Evolutionary conservation across 352 stramenopile species (phyloP), one percentile per base, ranked within the genome.

Genomic region (Hyaloperonospora brassicae): DNA sequence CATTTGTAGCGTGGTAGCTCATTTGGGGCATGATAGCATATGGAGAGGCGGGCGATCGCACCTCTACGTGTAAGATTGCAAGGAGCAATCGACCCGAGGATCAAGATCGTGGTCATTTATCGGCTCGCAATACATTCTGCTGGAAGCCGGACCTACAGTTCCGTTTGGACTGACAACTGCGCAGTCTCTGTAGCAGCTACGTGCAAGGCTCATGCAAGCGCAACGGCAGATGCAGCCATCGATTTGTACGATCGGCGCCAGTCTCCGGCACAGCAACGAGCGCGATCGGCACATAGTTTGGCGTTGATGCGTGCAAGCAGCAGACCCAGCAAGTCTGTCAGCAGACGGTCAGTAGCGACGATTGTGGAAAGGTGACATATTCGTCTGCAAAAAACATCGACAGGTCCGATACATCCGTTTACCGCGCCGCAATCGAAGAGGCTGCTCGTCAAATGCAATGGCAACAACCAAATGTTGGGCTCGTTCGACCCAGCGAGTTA

Each of bases 321-420:
- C 59, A 48, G 45, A 21, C 35, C 41, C 47, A 9, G 52, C 39
- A 12, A 53, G 5, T 13, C 36, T 22, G 4, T 25, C 40, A 27
- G 36, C 38, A 64, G 48, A 35, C 48, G 27, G 27, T 34, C 50
- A 11, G 62, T 5, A 61, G 47, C 11, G 74, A 76, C 31, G 68
- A 65, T 31, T 72, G 65, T 43, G 68, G 68, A 0, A 63, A 47
- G 9, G 58, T 76, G 25, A 58, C 64, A n/a, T 76, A 68, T 50
- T 51, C 47, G 9, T 60, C 55, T 23, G 43, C 47, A 2, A 62
- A 51, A 12, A 41, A 62, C 45, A 55, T 17, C 43, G 5, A 48
- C 27, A 22, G 46, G 61, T 55, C 52, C 4, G 25, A 57, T 31
- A 35, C 47, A 17, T 47, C 46, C 17, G 55, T 64, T 11, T 56